phyloP scores from a whole-genome alignment of 805 yeast genomes.

The Danielozyma ontarioensis region DNA sequence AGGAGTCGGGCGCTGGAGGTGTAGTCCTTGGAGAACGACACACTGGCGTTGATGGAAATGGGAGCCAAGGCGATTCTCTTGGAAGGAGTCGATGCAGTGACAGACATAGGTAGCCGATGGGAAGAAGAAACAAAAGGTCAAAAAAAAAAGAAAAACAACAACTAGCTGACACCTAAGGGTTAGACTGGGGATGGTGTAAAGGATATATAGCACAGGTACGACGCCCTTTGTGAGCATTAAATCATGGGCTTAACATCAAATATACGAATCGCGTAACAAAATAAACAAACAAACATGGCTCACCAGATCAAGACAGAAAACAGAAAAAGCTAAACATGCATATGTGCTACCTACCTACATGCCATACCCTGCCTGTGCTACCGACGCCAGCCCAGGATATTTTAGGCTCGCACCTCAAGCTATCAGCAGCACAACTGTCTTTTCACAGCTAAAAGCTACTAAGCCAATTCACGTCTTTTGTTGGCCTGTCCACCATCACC shows the following conservation, averaged over 20 bases:
- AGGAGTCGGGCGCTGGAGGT: neutral
- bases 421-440: too few species aligned
- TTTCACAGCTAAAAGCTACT: too few species aligned
- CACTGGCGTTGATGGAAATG: constrained; percentile 4
- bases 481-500: too few species aligned
- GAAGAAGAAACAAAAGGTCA: neutral
- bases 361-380: too few species aligned
- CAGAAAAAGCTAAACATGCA: neutral
- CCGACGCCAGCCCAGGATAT: too few species aligned
- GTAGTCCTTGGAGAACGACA: neutral
- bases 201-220: neutral
- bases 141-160: neutral
- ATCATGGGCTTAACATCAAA: too few species aligned
- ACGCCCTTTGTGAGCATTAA: too few species aligned
- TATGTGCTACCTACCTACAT: too few species aligned
- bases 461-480: too few species aligned
- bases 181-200: too few species aligned
- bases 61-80: constrained; percentile 36
- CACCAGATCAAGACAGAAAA: too few species aligned
- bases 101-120: neutral
- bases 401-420: too few species aligned
- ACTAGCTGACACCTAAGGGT: neutral
- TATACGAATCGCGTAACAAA: neutral
- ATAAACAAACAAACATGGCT: neutral
- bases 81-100: constrained; percentile 12